Percentiles rank a stretch among this genome's conserved stretches.
Conservation (phyloP, 805 yeast genomes). For the Candida maltosa region DNA sequence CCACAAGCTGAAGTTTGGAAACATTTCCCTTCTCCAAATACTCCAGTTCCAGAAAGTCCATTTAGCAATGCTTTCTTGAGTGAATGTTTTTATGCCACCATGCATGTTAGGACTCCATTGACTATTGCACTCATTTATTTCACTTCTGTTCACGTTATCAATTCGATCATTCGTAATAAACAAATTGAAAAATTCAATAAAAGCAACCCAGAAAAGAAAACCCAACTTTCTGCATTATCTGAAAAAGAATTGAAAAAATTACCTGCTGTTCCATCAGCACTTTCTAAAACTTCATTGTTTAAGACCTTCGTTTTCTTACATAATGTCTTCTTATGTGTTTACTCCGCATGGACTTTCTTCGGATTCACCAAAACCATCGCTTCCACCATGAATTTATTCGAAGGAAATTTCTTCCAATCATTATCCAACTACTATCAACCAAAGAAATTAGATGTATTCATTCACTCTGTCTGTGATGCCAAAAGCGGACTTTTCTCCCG, state of each 20-base stretch:
- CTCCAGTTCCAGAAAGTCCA: conserved; percentile 33
- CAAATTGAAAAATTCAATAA: conserved; percentile 35
- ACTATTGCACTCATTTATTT: conserved; percentile 59
- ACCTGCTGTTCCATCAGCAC: conserved; percentile 50
- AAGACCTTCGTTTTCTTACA: conserved; percentile 56
- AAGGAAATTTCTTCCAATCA: too few relatives aligned
- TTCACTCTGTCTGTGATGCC: conserved; percentile 60
- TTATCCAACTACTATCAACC: conserved; percentile 6
- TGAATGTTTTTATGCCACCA: conserved; percentile 34
- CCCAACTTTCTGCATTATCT: conserved; percentile 2
- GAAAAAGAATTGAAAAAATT: conserved; percentile 30
- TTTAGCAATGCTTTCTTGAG: conserved; percentile 28
- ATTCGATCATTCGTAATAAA: conserved; percentile 44
- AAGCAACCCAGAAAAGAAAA: conserved; percentile 4
- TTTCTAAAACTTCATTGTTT: conserved; percentile 46
- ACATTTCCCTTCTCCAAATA: conserved; percentile 23
- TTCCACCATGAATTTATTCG: conserved; percentile 29
- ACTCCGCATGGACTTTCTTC: conserved; percentile 66
- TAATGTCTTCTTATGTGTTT: conserved; percentile 58
- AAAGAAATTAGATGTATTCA: conserved; percentile 37
- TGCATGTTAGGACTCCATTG: conserved; percentile 53
- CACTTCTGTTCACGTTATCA: conserved; percentile 51
- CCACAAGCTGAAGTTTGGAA: conserved; percentile 30
- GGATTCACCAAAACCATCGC: conserved; percentile 59
- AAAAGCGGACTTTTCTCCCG: conserved; percentile 55